Evolutionary conservation across 805 yeast genomes (phyloP).

Genomic region (Zygoascus bituminiphila): DNA sequence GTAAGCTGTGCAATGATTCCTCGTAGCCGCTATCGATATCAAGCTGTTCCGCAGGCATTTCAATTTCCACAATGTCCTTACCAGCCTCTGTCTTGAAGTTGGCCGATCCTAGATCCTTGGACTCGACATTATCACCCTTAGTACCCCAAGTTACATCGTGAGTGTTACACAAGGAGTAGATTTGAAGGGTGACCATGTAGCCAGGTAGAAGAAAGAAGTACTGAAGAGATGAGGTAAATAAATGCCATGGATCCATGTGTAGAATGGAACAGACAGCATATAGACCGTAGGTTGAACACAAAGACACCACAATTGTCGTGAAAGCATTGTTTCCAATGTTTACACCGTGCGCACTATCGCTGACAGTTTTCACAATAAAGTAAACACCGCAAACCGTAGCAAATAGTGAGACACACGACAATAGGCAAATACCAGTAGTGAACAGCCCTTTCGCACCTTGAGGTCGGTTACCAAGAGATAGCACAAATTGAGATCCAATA

Average conservation of each 20-base stretch:
- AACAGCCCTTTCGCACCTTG: slow-evolving; percentile 86
- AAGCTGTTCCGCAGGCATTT: slow-evolving; percentile 56
- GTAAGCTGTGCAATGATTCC: slow-evolving; percentile 61
- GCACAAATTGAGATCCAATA: slow-evolving; percentile 78
- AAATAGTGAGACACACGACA: slow-evolving; percentile 74
- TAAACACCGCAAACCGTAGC: slow-evolving; percentile 76
- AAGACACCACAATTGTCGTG: slow-evolving; percentile 67
- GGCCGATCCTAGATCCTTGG: slow-evolving; percentile 68
- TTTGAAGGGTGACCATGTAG: slow-evolving; percentile 85
- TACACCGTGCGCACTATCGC: slow-evolving; percentile 27
- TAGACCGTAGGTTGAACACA: slow-evolving; percentile 86
- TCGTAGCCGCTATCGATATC: slow-evolving; percentile 80
- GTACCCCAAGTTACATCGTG: slow-evolving; percentile 99
- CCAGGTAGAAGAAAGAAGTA: slow-evolving; percentile 87
- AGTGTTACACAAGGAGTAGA: slow-evolving; percentile 94
- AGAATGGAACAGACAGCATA: slow-evolving; percentile 74
- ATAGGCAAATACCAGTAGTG: slow-evolving; percentile 57
- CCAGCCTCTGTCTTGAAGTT: slow-evolving; percentile 77
- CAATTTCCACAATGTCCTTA: slow-evolving; percentile 74
- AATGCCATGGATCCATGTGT: slow-evolving; percentile 95
- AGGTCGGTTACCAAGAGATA: slow-evolving; percentile 95
- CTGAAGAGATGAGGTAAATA: slow-evolving; percentile 76
- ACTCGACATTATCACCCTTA: slow-evolving; percentile 78
- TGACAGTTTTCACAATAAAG: slow-evolving; percentile 57
- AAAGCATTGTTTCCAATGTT: slow-evolving; percentile 36